Conservation (phyloP, 164 flowering plant genomes). For the Euptelea pleiosperma region DNA sequence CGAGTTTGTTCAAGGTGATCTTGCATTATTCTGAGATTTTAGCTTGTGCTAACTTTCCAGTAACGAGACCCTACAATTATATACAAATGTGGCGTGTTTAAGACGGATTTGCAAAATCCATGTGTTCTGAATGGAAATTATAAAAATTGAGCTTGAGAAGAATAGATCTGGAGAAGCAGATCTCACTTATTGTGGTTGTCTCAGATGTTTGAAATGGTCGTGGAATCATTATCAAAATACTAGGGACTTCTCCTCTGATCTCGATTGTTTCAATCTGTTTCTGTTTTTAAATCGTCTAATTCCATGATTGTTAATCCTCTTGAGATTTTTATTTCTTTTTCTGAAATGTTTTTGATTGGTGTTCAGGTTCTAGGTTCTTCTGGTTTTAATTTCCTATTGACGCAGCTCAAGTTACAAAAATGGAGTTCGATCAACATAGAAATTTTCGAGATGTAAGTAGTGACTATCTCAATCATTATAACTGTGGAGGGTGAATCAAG, state of each 20-base stretch:
- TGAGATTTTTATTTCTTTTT: not conserved
- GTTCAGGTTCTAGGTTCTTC: not conserved
- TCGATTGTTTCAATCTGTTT: not conserved
- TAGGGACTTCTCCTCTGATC: no score
- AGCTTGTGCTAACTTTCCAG: no score
- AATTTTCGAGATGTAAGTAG: slow-evolving; percentile 9
- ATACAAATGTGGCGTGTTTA: not conserved
- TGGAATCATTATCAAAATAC: not conserved
- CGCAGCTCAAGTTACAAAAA: not conserved
- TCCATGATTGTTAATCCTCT: not conserved
- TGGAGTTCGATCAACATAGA: slow-evolving; percentile 8
- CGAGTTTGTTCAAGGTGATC: no score
- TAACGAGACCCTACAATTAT: slow-evolving; percentile 1
- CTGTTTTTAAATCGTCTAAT: not conserved
- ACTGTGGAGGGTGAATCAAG: not conserved
- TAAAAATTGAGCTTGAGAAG: not conserved
- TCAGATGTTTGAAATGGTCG: not conserved
- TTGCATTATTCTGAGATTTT: no score
- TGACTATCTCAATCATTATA: no score
- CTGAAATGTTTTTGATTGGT: not conserved
- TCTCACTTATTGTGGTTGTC: no score
- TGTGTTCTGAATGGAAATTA: not conserved
- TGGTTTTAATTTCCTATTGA: not conserved
- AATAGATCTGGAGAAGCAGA: not conserved
- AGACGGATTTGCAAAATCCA: not conserved